Percentiles rank a stretch among this genome's conserved stretches.
Conservation (phyloP, 208 protist species). For the Borovskyia barvae region DNA sequence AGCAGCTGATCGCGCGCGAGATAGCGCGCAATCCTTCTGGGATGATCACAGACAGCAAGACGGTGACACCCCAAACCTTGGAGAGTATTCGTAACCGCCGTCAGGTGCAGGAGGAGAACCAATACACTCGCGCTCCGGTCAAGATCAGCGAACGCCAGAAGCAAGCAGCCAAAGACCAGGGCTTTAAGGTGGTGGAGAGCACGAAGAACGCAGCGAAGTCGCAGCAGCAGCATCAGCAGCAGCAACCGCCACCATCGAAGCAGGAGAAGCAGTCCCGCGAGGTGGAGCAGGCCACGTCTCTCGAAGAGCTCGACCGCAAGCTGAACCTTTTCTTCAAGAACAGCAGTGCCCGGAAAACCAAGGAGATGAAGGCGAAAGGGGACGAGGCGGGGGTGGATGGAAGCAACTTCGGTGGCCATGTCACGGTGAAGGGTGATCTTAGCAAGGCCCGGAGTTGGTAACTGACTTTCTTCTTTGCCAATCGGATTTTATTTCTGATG, state of each 20-base stretch:
- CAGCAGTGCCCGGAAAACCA: constrained; percentile 38
- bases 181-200: constrained; percentile 43
- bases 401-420: constrained; percentile 24
- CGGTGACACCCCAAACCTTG: constrained; percentile 36
- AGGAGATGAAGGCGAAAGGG: constrained; percentile 22
- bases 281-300: constrained; percentile 7
- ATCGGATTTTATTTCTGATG: too few relatives aligned
- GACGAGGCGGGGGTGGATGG: constrained; percentile 24
- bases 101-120: constrained; percentile 24
- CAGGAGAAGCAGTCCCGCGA: constrained; percentile 14
- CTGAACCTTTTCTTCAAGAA: constrained; percentile 73
- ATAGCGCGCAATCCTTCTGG: constrained; percentile 37
- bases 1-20: constrained; percentile 71
- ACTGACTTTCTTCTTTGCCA: constrained; percentile 8
- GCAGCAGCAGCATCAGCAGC: constrained; percentile 23
- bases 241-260: too few relatives aligned
- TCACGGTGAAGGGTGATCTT: constrained; percentile 53
- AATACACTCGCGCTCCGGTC: constrained; percentile 3
- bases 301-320: constrained; percentile 73
- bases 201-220: constrained; percentile 17
- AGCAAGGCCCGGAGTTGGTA: constrained; percentile 43
- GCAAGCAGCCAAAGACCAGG: constrained; percentile 43
- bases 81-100: constrained; percentile 37
- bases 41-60: constrained; percentile 59
- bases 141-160: constrained; percentile 42